Conservation (phyloP, 345 rosid genomes). For the Trapa incisa region DNA sequence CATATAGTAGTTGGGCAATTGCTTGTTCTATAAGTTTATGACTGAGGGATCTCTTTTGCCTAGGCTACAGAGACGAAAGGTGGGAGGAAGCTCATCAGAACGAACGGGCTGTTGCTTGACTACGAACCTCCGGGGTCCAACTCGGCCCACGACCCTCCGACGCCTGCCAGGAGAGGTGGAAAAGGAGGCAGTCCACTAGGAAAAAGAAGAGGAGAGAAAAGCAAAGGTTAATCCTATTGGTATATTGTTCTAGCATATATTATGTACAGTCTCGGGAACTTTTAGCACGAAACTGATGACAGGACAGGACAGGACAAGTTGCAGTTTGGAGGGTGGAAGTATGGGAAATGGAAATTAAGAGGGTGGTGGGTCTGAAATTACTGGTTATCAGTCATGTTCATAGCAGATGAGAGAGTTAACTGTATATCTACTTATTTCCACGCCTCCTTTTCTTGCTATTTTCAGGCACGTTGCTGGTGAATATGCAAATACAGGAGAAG, state of each 20-base stretch:
- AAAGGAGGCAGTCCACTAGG: constrained; percentile 2
- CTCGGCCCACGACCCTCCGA: constrained; percentile 11
- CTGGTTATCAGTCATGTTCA: too few species aligned
- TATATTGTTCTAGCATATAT: neutral
- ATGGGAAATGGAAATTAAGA: too few species aligned
- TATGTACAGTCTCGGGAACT: too few species aligned
- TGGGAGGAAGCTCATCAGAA: constrained; percentile 9
- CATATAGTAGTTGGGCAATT: too few species aligned
- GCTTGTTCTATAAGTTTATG: neutral
- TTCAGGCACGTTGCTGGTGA: constrained; percentile 95
- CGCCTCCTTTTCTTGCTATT: neutral
- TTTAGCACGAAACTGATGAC: too few species aligned
- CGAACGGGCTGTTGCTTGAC: constrained; percentile 11
- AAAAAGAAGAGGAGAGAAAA: too few species aligned
- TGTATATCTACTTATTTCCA: neutral
- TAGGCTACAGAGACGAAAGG: too few species aligned
- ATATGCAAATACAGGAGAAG: constrained; percentile 96
- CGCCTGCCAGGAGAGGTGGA: constrained; percentile 5
- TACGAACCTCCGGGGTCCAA: constrained; percentile 15
- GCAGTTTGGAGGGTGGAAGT: too few species aligned
- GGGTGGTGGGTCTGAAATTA: too few species aligned
- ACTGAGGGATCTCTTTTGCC: neutral
- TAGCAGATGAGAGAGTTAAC: too few species aligned
- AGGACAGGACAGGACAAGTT: too few species aligned
- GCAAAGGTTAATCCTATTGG: neutral